These are phyloP conservation scores for Asterophora parasitica DNA, from an alignment of 768 basidiomycete genomes.

Conservation along the genomic window DNA sequence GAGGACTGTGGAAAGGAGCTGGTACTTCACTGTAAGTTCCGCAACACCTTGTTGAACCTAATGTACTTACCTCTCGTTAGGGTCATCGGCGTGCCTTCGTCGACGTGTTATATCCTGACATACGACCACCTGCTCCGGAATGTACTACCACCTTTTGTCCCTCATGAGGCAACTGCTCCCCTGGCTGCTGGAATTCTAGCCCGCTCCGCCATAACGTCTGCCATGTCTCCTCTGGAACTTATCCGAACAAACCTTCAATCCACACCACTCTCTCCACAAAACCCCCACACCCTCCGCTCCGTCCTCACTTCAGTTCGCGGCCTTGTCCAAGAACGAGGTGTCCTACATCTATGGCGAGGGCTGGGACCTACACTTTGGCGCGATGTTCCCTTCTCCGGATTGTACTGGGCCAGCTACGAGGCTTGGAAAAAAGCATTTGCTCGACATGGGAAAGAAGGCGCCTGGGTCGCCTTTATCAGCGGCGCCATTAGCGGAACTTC, in stretches of 20 bases:
- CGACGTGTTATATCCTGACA: constrained; percentile 91
- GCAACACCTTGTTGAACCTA: background rate
- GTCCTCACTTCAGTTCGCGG: constrained; percentile 59
- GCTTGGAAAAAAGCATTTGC: constrained; percentile 63
- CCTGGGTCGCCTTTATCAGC: constrained; percentile 77
- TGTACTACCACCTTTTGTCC: constrained; percentile 55
- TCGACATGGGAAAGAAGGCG: constrained; percentile 48
- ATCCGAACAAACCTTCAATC: constrained; percentile 92
- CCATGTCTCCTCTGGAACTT: constrained; percentile 87
- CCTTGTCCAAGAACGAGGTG: constrained; percentile 60
- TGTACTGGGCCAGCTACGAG: constrained; percentile 98
- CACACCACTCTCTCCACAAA: constrained; percentile 64
- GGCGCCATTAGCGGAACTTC: constrained; percentile 86
- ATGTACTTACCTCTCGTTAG: constrained; percentile 35
- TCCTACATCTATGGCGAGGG: constrained; percentile 81
- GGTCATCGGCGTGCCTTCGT: constrained; percentile 85
- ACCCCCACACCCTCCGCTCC: constrained; percentile 73
- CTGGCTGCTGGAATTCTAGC: constrained; percentile 80
- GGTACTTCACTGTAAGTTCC: constrained; percentile 80
- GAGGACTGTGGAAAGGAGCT: constrained; percentile 92
- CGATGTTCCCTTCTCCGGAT: constrained; percentile 94
- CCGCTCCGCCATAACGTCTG: constrained; percentile 70
- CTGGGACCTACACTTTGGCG: constrained; percentile 92
- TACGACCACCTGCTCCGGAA: constrained; percentile 82
- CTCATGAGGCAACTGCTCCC: constrained; percentile 53